Percentiles rank a stretch among this genome's conserved stretches.
Conservation (phyloP, 805 yeast genomes). For the Hanseniaspora jakobsenii region DNA sequence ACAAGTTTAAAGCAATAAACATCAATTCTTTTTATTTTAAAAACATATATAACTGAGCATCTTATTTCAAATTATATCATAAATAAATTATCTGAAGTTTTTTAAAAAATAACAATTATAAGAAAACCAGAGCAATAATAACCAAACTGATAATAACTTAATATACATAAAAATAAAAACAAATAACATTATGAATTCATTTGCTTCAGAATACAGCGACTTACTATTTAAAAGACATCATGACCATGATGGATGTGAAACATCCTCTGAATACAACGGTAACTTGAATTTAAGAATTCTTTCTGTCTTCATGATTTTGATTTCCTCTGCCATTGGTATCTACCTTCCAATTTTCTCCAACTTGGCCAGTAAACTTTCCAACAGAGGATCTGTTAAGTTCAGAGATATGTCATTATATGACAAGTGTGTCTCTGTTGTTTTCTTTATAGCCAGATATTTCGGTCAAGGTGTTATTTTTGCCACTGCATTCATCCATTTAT, state of each 20-base stretch:
- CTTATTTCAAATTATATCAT: too few relatives aligned
- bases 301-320: constrained; percentile 48
- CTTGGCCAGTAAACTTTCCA: not conserved
- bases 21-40: too few relatives aligned
- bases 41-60: too few relatives aligned
- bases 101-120: too few relatives aligned
- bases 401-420: too few relatives aligned
- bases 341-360: constrained; percentile 39
- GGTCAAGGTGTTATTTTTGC: constrained; percentile 80
- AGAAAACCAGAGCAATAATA: too few relatives aligned
- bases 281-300: constrained; percentile 37
- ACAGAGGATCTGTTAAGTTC: not conserved
- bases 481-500: constrained; percentile 65
- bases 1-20: not conserved
- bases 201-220: too few relatives aligned
- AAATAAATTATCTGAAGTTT: too few relatives aligned
- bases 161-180: too few relatives aligned
- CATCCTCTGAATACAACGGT: constrained; percentile 37
- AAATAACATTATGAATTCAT: too few relatives aligned
- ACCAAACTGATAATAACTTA: not conserved
- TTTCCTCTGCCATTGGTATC: constrained; percentile 47
- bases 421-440: too few relatives aligned
- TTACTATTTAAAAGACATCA: constrained; percentile 18
- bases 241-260: constrained; percentile 28
- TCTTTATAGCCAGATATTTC: constrained; percentile 59